A percentile compares a stretch with the other conserved stretches of the same genome.
Conservation (phyloP, 768 basidiomycete species). For the Paxillus involutus region DNA sequence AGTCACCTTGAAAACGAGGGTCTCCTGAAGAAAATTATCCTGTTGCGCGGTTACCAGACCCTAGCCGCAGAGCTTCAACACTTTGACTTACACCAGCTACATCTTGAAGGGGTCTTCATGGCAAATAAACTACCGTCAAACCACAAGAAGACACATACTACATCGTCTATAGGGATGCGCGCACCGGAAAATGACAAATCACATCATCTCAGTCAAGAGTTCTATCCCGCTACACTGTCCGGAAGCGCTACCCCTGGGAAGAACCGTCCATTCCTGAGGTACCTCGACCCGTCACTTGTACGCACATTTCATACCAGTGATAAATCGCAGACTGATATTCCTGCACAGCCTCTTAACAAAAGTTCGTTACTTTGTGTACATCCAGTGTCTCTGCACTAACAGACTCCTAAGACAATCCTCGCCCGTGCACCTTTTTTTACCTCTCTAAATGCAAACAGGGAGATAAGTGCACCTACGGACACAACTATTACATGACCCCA, state of each 20-base stretch:
- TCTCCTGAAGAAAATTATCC: conserved; percentile 35
- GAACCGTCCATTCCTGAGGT: background rate
- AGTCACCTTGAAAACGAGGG: conserved; percentile 38
- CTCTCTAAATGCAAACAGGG: conserved; percentile 31
- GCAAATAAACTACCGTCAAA: conserved; percentile 22
- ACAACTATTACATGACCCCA: conserved; percentile 31
- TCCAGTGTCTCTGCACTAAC: background rate
- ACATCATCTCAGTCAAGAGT: background rate
- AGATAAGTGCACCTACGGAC: conserved; percentile 33
- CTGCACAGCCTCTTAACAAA: conserved; percentile 29
- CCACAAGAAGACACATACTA: background rate
- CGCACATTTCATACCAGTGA: background rate
- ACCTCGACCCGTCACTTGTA: conserved; percentile 7
- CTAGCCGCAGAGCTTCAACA: conserved; percentile 34
- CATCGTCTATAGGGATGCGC: conserved; percentile 2
- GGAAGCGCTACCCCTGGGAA: background rate
- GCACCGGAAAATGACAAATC: conserved; percentile 15
- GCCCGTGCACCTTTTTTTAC: conserved; percentile 40
- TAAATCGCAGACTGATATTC: background rate
- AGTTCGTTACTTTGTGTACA: conserved; percentile 18
- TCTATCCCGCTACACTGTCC: background rate
- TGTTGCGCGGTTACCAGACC: conserved; percentile 39
- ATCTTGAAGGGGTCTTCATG: conserved; percentile 39
- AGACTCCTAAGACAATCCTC: conserved; percentile 29
- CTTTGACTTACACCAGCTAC: conserved; percentile 30